Evolutionary conservation across 306 rosid species (phyloP).

Genomic region (Lathyrus tuberosus): DNA sequence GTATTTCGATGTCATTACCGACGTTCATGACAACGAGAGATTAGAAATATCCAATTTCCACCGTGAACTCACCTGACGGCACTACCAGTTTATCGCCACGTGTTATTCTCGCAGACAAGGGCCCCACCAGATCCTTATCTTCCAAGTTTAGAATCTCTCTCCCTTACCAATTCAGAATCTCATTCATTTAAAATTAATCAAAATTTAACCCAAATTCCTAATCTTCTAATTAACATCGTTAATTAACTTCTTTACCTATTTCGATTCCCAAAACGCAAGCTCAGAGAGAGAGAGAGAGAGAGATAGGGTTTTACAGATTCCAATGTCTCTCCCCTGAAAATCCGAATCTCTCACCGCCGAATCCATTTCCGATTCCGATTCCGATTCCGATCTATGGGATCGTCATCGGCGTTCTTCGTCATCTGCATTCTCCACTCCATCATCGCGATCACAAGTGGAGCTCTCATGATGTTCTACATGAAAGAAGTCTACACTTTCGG

Average conservation of each 20-base stretch:
- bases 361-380: no score
- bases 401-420: slow-evolving; percentile 68
- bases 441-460: slow-evolving; percentile 68
- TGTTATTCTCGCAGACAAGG: not conserved
- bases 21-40: not conserved
- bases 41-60: not conserved
- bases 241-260: not conserved
- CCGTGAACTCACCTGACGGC: not conserved
- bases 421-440: slow-evolving; percentile 80
- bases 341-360: not conserved
- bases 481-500: slow-evolving; percentile 81
- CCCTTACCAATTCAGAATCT: not conserved
- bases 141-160: not conserved
- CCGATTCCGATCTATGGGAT: slow-evolving; percentile 31
- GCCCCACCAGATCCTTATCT: slow-evolving; percentile 5
- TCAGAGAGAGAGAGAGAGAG: not conserved
- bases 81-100: not conserved
- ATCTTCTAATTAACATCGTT: not conserved
- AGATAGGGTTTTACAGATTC: slow-evolving; percentile 39
- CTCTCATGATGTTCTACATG: slow-evolving; percentile 95
- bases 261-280: not conserved
- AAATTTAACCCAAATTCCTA: not conserved
- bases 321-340: not conserved
- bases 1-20: not conserved
- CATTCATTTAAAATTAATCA: not conserved